Evolutionary conservation across 495 filamentous ascomycete species (phyloP).

Genomic region (Oleoguttula mirabilis): DNA sequence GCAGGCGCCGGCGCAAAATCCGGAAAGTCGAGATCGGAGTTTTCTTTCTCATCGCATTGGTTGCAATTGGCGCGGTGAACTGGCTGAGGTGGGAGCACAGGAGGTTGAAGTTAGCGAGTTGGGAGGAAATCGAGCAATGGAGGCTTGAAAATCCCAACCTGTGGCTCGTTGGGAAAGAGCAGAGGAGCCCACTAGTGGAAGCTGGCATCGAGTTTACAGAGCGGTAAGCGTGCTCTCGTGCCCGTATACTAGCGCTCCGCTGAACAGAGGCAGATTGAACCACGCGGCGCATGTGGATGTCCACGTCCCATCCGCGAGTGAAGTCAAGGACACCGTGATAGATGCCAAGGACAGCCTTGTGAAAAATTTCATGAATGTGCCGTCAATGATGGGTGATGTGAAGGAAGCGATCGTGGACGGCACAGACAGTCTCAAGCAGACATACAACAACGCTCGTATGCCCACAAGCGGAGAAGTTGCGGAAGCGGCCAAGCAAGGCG

Average conservation of each 20-base stretch:
- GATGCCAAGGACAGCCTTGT: no score
- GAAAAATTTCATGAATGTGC: no score
- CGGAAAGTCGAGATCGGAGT: no score
- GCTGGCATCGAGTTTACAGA: neutral
- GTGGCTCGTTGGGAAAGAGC: neutral
- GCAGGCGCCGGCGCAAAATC: no score
- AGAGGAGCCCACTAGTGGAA: neutral
- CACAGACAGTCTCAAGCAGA: neutral
- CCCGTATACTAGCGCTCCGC: no score
- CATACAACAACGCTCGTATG: neutral
- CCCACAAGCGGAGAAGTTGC: neutral
- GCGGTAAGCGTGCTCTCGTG: no score
- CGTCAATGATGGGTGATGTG: no score
- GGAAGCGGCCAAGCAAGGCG: neutral
- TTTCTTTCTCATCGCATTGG: neutral
- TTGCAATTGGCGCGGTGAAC: neutral
- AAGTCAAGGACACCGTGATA: neutral
- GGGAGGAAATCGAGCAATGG: neutral
- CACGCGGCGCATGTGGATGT: neutral
- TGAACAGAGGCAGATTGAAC: neutral
- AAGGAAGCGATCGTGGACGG: neutral
- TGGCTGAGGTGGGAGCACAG: slow-evolving; percentile 1
- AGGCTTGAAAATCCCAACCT: neutral
- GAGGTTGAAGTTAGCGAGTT: neutral
- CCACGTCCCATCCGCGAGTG: neutral